Conservation (phyloP, 352 stramenopile genomes). For the Thalassiosira allenii region DNA sequence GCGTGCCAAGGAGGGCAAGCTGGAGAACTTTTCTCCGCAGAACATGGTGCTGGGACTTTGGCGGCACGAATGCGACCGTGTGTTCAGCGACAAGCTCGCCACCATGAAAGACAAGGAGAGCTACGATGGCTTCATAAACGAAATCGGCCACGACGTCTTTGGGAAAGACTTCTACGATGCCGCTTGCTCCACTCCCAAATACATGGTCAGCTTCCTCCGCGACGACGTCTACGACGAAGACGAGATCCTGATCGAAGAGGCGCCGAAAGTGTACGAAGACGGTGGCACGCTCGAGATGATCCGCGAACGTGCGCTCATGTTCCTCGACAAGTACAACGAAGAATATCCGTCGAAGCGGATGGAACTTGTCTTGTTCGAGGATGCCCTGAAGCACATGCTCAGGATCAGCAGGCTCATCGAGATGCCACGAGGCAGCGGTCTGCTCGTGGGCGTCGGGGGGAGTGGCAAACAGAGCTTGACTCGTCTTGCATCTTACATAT, state of each 20-base stretch:
- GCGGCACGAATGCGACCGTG: constrained; percentile 97
- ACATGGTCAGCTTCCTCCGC: constrained; percentile 98
- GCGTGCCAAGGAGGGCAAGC: constrained; percentile 86
- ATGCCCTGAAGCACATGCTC: constrained; percentile 96
- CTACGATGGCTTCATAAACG: constrained; percentile 92
- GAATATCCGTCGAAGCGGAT: constrained; percentile 96
- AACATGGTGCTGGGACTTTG: constrained; percentile 95
- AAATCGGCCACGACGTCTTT: constrained; percentile 92
- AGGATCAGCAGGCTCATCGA: constrained; percentile 96
- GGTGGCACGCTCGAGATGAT: constrained; percentile 93
- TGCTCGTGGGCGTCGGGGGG: constrained; percentile 97
- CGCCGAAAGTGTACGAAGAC: constrained; percentile 97
- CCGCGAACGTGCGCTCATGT: constrained; percentile 91
- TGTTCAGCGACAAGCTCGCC: constrained; percentile 98
- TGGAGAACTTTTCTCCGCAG: constrained; percentile 90
- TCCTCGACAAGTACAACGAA: constrained; percentile 97
- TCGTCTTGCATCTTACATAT: constrained; percentile 95
- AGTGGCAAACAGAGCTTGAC: constrained; percentile 98
- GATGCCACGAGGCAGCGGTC: constrained; percentile 94
- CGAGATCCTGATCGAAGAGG: constrained; percentile 92
- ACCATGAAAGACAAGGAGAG: constrained; percentile 97
- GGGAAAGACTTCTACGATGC: constrained; percentile 84
- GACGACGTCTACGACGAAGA: constrained; percentile 97
- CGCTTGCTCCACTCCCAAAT: constrained; percentile 71
- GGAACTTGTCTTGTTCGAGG: constrained; percentile 98